These are phyloP conservation scores for Strombidium stylifer DNA, from an alignment of 73 alveolate species.

Conservation along the genomic window DNA sequence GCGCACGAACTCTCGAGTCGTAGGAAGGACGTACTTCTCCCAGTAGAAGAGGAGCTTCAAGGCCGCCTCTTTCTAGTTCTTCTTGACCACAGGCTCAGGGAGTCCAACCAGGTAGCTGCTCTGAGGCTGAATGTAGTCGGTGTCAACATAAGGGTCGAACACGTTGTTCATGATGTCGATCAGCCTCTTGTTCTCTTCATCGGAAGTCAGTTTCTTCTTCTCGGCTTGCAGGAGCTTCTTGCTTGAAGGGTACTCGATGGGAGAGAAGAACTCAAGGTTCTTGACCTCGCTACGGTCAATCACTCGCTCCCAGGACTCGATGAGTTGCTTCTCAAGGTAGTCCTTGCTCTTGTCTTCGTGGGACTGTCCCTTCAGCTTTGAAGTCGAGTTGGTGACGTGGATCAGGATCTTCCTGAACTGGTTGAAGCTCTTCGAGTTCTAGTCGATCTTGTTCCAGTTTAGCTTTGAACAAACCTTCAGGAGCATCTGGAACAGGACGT, in stretches of 20 bases:
- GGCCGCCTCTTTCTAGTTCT: slow-evolving; percentile 52
- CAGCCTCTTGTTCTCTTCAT: not conserved
- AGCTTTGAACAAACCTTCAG: slow-evolving; percentile 28
- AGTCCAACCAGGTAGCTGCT: slow-evolving; percentile 44
- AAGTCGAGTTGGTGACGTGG: slow-evolving; percentile 13
- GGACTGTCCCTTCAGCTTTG: not conserved
- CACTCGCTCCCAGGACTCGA: slow-evolving; percentile 63
- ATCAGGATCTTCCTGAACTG: slow-evolving; percentile 13
- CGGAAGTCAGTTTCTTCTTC: no score
- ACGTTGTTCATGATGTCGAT: slow-evolving; percentile 5
- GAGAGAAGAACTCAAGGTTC: slow-evolving; percentile 34
- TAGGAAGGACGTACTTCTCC: slow-evolving; percentile 86
- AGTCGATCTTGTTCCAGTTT: slow-evolving; percentile 13
- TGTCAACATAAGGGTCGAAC: slow-evolving; percentile 3
- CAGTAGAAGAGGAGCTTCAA: slow-evolving; percentile 79
- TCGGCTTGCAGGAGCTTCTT: not conserved
- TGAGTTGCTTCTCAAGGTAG: slow-evolving; percentile 40
- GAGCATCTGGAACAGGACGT: slow-evolving; percentile 6
- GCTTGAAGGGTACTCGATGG: slow-evolving; percentile 1
- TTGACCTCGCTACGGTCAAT: slow-evolving; percentile 51
- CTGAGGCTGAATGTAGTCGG: slow-evolving; percentile 42
- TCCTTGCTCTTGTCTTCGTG: slow-evolving; percentile 43
- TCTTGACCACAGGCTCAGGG: slow-evolving; percentile 63
- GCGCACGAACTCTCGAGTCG: slow-evolving; percentile 79
- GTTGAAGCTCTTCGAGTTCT: not conserved